phyloP scores from a whole-genome alignment of 495 filamentous ascomycete species.

The Annulohypoxylon bovei region DNA sequence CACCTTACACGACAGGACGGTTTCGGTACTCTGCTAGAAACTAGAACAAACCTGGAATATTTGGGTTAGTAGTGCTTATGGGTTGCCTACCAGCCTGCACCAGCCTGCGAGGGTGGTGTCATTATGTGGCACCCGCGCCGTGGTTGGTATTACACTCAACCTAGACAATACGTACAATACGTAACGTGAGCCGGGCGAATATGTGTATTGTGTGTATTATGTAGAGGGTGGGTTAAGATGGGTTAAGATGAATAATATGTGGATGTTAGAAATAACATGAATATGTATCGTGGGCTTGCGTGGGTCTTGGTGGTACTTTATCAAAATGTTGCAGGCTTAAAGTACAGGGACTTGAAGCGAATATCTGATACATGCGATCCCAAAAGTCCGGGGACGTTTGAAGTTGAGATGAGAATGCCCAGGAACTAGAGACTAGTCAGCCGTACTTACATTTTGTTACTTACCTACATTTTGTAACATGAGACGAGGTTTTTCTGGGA shows the following conservation, averaged over 20 bases:
- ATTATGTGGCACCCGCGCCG: conserved; percentile 25
- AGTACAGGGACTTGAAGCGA: conserved; percentile 27
- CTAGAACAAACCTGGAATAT: conserved; percentile 37
- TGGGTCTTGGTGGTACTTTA: conserved; percentile 31
- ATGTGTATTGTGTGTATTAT: neutral
- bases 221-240: conserved; percentile 12
- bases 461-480: conserved; percentile 11
- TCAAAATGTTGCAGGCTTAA: conserved; percentile 21
- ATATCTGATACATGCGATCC: conserved; percentile 44
- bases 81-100: neutral
- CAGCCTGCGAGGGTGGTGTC: conserved; percentile 33
- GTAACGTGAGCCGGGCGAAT: neutral
- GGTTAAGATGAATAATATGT: neutral
- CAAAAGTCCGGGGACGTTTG: conserved; percentile 36
- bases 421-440: neutral
- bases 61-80: conserved; percentile 38
- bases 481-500: conserved; percentile 11
- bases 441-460: too few relatives aligned
- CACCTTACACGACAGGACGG: conserved; percentile 38
- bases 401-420: conserved; percentile 30
- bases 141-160: conserved; percentile 19
- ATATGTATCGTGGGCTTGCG: conserved; percentile 33
- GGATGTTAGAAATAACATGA: conserved; percentile 6
- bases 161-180: neutral
- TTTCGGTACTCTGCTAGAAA: conserved; percentile 43